Percentiles rank a stretch among this genome's conserved stretches.
Evolutionary conservation across 2,329 filamentous ascomycete species (phyloP).

Genomic region (Calonectria pseudoturangicola): DNA sequence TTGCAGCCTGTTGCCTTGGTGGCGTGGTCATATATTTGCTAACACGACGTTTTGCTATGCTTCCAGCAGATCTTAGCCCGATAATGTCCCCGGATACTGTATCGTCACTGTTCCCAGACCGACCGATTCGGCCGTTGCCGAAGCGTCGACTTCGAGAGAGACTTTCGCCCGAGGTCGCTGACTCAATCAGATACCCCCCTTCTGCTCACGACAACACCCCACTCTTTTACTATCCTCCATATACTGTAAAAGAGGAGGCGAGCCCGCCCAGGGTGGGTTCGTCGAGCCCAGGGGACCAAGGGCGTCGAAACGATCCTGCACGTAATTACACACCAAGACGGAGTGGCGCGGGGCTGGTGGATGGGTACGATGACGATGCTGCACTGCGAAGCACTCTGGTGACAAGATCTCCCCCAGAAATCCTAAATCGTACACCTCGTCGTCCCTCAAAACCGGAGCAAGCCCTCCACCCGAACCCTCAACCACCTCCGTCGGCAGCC

Average conservation of each 20-base stretch:
- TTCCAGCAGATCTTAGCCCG: slow-evolving; percentile 64
- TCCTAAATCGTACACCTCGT: slow-evolving; percentile 64
- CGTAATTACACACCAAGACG: slow-evolving; percentile 54
- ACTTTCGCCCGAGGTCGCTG: slow-evolving; percentile 88
- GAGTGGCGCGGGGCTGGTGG: slow-evolving; percentile 68
- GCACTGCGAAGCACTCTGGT: slow-evolving; percentile 62
- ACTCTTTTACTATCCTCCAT: slow-evolving; percentile 79
- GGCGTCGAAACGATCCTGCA: slow-evolving; percentile 50
- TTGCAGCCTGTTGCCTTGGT: slow-evolving; percentile 41
- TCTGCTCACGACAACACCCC: slow-evolving; percentile 82
- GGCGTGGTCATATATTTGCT: slow-evolving; percentile 53
- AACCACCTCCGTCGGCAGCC: slow-evolving; percentile 79
- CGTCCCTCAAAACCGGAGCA: slow-evolving; percentile 67
- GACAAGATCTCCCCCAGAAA: slow-evolving; percentile 68
- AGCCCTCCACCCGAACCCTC: slow-evolving; percentile 66
- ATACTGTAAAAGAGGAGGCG: slow-evolving; percentile 70
- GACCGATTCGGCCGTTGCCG: slow-evolving; percentile 93
- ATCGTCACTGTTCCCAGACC: slow-evolving; percentile 88
- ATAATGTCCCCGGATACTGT: slow-evolving; percentile 83
- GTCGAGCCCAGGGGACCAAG: slow-evolving; percentile 49
- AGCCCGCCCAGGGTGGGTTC: slow-evolving; percentile 46
- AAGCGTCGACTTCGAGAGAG: slow-evolving; percentile 91
- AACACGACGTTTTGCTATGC: slow-evolving; percentile 49
- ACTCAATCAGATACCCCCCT: slow-evolving; percentile 88
- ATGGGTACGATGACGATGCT: slow-evolving; percentile 77